Evolutionary conservation across 106 monocot genomes (phyloP).

Genomic region (Phalaenopsis equestris): DNA sequence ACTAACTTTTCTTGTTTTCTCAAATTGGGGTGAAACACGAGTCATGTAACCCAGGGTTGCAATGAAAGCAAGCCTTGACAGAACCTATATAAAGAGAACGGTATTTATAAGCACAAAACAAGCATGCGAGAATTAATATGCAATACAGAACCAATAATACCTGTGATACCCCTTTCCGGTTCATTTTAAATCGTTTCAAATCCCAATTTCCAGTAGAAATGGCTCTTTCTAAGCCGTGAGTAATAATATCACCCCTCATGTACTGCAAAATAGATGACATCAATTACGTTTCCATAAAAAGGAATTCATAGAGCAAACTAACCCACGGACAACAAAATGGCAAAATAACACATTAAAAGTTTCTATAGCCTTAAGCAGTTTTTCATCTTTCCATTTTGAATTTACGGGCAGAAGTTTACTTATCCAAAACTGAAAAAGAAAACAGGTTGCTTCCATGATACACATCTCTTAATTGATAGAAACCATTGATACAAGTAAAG

Average conservation of each 20-base stretch:
- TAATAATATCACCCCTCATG: constrained; percentile 30
- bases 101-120: not conserved
- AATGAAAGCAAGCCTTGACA: constrained; percentile 81
- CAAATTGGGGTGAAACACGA: constrained; percentile 88
- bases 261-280: constrained; percentile 23
- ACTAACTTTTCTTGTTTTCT: constrained; percentile 98
- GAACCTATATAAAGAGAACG: constrained; percentile 36
- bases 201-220: constrained; percentile 99
- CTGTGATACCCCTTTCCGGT: constrained; percentile 92
- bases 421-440: not conserved
- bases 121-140: not conserved
- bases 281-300: not conserved
- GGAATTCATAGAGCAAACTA: not conserved
- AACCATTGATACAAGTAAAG: not conserved
- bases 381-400: not conserved
- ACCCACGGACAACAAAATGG: not conserved
- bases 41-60: constrained; percentile 88
- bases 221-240: constrained; percentile 70
- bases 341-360: not conserved
- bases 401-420: not conserved
- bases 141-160: not conserved
- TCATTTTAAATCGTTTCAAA: constrained; percentile 88
- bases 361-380: not conserved
- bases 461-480: not conserved
- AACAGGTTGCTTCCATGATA: not conserved